Conservation (phyloP, 2,329 filamentous ascomycete species). For the Beauveria scarabaeidicola region DNA sequence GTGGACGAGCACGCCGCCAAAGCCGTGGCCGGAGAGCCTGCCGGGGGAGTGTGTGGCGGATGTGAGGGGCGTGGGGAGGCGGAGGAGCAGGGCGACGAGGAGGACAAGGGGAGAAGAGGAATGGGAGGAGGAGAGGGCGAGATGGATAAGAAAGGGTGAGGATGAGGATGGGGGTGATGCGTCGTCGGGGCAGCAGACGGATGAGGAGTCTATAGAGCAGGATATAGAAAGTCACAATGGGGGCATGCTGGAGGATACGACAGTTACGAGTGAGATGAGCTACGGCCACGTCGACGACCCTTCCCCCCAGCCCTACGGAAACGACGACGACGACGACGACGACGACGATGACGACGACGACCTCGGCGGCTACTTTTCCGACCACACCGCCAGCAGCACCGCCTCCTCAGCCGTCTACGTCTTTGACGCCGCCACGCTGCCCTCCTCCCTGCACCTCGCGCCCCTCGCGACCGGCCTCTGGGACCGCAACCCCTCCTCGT, state of each 20-base stretch:
- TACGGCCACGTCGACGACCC: not conserved
- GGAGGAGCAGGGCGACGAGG: not conserved
- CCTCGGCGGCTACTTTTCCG: conserved; percentile 6
- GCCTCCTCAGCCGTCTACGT: not conserved
- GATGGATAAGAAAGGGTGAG: not conserved
- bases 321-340: not conserved
- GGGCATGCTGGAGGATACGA: not conserved
- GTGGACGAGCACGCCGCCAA: conserved; percentile 5
- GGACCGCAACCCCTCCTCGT: not conserved
- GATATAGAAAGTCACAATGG: not conserved
- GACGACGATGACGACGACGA: not conserved
- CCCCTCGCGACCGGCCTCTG: not conserved
- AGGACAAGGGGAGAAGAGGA: not conserved
- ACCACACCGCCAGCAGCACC: not conserved
- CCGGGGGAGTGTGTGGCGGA: conserved; percentile 4
- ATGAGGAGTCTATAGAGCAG: not conserved
- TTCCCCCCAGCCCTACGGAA: not conserved
- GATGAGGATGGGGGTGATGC: not conserved
- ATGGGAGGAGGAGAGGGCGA: not conserved
- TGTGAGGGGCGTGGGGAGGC: not conserved
- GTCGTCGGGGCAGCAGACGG: not conserved
- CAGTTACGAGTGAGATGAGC: not conserved
- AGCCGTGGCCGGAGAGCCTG: not conserved
- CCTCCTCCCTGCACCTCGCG: not conserved
- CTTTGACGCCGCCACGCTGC: conserved; percentile 1